phyloP scores from a whole-genome alignment of 495 filamentous ascomycete genomes.

The Usnea hakonensis region DNA sequence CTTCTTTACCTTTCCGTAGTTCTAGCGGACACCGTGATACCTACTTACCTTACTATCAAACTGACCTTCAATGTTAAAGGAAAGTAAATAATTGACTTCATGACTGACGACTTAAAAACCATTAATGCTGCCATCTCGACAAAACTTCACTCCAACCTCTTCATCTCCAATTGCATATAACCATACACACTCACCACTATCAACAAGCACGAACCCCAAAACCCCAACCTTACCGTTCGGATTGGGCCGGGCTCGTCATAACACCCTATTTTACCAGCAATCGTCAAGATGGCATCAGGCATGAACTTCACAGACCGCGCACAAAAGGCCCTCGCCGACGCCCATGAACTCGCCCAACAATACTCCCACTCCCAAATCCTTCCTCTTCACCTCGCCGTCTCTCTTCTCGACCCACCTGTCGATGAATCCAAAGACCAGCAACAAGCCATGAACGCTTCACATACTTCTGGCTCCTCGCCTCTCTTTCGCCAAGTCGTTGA shows the following conservation, averaged over 20 bases:
- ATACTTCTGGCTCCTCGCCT: slow-evolving; percentile 49
- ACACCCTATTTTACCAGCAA: not conserved
- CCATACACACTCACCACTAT: not conserved
- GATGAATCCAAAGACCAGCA: slow-evolving; percentile 73
- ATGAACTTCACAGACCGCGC: slow-evolving; percentile 91
- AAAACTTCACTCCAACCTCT: not conserved
- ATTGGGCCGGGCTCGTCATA: not conserved
- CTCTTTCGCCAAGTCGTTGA: slow-evolving; percentile 93
- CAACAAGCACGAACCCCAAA: too few relatives aligned
- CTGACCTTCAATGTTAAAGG: too few relatives aligned
- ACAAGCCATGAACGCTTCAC: slow-evolving; percentile 51
- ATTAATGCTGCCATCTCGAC: not conserved
- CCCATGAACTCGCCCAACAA: slow-evolving; percentile 72
- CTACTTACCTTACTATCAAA: too few relatives aligned
- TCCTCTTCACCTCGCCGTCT: slow-evolving; percentile 80
- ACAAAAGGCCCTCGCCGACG: slow-evolving; percentile 77
- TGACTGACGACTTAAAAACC: not conserved
- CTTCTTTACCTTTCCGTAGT: too few relatives aligned
- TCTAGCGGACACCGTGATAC: too few relatives aligned
- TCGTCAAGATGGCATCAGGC: slow-evolving; percentile 43
- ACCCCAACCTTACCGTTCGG: not conserved
- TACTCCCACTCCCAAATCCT: slow-evolving; percentile 85
- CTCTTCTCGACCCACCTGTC: slow-evolving; percentile 74
- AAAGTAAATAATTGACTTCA: not conserved
- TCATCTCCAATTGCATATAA: not conserved